A percentile compares a stretch with the other conserved stretches of the same genome.
Conservation (phyloP, 306 rosid species). For the Corylus avellana region DNA sequence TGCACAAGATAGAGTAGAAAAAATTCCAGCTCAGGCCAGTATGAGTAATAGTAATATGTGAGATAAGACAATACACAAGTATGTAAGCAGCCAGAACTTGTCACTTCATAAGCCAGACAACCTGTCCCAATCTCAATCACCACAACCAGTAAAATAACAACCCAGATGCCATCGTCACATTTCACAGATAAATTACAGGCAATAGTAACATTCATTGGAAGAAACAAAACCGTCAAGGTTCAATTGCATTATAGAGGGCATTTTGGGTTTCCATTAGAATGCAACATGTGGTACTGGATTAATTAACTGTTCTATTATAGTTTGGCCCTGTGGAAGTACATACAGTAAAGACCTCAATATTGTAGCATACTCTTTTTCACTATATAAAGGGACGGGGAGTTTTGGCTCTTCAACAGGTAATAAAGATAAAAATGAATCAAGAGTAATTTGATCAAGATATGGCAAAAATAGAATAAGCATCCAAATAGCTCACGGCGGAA, state of each 20-base stretch:
- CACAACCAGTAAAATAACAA: not conserved
- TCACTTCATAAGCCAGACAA: not conserved
- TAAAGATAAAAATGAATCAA: not conserved
- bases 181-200: not conserved
- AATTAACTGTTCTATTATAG: not conserved
- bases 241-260: not conserved
- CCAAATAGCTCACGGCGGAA: not conserved
- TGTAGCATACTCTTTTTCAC: not conserved
- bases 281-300: not conserved
- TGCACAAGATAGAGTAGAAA: conserved; percentile 29
- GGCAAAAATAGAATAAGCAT: not conserved
- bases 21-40: conserved; percentile 14
- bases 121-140: not conserved
- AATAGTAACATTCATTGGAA: not conserved
- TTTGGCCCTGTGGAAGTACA: not conserved
- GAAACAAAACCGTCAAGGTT: not conserved
- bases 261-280: not conserved
- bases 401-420: not conserved
- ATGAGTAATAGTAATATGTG: not conserved
- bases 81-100: conserved; percentile 1
- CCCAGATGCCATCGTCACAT: not conserved
- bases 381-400: not conserved
- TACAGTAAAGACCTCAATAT: not conserved
- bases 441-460: not conserved
- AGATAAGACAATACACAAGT: not conserved